These are phyloP conservation scores for Exserohilum rostratum DNA, from an alignment of 2,329 filamentous ascomycete species.

Conservation along the genomic window DNA sequence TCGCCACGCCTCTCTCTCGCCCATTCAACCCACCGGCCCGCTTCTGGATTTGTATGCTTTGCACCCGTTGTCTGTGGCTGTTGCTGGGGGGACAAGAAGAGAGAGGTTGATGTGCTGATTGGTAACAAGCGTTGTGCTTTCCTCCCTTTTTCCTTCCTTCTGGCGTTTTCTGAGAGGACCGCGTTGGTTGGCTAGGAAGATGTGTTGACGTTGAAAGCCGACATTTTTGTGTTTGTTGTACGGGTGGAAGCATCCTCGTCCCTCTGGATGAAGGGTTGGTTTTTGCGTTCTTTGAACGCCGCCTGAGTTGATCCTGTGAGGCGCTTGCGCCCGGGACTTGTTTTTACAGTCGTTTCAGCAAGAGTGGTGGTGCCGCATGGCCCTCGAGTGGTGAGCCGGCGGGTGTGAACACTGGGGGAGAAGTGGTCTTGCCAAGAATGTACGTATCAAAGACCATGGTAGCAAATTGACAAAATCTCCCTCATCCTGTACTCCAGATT, in stretches of 20 bases:
- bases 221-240: constrained; percentile 46
- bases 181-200: constrained; percentile 8
- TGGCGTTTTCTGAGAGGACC: constrained; percentile 27
- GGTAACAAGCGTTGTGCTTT: constrained; percentile 51
- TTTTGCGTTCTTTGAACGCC: constrained; percentile 39
- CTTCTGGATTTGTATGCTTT: constrained; percentile 42
- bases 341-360: constrained; percentile 17
- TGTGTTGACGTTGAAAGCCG: constrained; percentile 42
- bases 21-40: constrained; percentile 39
- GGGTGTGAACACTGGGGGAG: constrained; percentile 29
- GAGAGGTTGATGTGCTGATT: constrained; percentile 45
- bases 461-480: constrained; percentile 33
- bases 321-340: constrained; percentile 39
- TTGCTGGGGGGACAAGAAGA: constrained; percentile 36
- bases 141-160: constrained; percentile 35
- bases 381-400: constrained; percentile 17
- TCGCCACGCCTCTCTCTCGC: constrained; percentile 38
- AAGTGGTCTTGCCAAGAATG: constrained; percentile 16
- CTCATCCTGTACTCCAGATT: constrained; percentile 16
- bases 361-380: constrained; percentile 18
- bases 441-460: constrained; percentile 24
- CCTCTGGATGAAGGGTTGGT: constrained; percentile 49
- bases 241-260: constrained; percentile 48
- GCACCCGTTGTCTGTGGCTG: constrained; percentile 41
- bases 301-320: constrained; percentile 41